Evolutionary conservation across 106 monocot genomes (phyloP), one percentile per base, ranked within the genome.

Genomic region (Alisma plantagoaquatica): DNA sequence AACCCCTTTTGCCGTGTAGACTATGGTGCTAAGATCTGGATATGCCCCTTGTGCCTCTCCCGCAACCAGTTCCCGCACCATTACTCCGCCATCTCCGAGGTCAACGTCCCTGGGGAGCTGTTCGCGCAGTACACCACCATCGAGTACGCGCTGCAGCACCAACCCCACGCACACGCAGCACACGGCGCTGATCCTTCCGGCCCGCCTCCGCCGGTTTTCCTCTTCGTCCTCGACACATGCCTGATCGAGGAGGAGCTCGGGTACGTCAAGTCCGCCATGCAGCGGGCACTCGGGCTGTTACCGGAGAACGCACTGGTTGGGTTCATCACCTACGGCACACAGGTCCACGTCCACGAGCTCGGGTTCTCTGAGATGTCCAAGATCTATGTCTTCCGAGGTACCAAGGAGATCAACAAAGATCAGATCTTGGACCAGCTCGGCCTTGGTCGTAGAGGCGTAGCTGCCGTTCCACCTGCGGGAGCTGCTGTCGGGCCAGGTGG

Each of bases 231-330:
- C 20, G 98, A 99, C 57, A 85, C 82, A 11, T 90, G 98, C 54
- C 20, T 99, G 11, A 78, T 99, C 59, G 98, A 99, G 59, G 98
- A 99, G 69, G 98, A 99, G 59, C 75, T 99, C 3, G 82, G 61
- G 32, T 99, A 69, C 33, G 69, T 90, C 24, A 81, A 82, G 63
- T 85, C 85, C 2, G 78, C 84, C 16, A 76, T 99, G 90, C 66
- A 76, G 30, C 69, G 83, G 21, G 85, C 98, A 15, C 31, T 99
- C 46, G 82, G 82, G 15, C 61, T 99, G 9, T 57, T 99, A 25
- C 98, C 98, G 2, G 98, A 86, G n/a, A 76, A 86, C 57, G 90
- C 98, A 1, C 73, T 90, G 10, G 98, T 99, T 8, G 98, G 98
- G 23, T 55, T 99, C 31, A 51, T 99, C 22, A 79, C 98, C 2